Base-by-base conservation (phyloP, 164 flowering plant genomes). In the grape (Vitis vinifera) region DNA sequence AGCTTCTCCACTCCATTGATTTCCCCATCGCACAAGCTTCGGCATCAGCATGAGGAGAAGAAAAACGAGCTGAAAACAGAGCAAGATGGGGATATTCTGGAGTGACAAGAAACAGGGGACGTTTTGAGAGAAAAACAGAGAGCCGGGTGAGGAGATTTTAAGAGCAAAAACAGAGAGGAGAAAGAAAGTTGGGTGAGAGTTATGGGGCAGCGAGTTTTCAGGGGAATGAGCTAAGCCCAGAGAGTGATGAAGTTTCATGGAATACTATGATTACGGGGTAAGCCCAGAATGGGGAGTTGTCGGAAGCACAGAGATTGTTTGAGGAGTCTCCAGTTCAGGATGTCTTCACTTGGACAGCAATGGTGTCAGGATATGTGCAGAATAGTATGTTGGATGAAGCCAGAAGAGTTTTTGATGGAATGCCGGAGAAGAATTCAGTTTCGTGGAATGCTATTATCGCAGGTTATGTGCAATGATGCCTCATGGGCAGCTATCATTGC, bases 391-490 rank as follows among this genome's bases (percentile, higher is more conserved):
- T 91, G 75, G 78, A 73, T 23, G 95, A 91, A 66, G 97, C 94
- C 0, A 83, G 87, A 57, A 74, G 69, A 61, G 55, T 88, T 31
- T 94, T 92, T 70, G 86, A 89, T 76, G 73, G 80, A 68, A 92
- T 94, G 98, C 97, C 97, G 2, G 89, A 84, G 62, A 91, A 85
- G 79, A 91, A 88, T 75, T 61, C 76, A 9, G 87, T 94, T 59
- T 91, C 98, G 1, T 92, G 96, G 94, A 94, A 94, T 80, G 90
- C 98, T 29, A 91, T 94, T 84, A 86, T 94, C 73, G 85, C 88
- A 11, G 97, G 98, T 3, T 92, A 94, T 78, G 81, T 83, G 15
- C 90, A 88, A n/a, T 55, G 75, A 94, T 94, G 94, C 90, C 97
- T 56, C 71, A 15, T n/a, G n/a, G 97, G 87, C 97, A n/a, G 97